Percentiles rank a stretch among this genome's conserved stretches.
These are phyloP conservation scores for Lactarius pseudohatsudake DNA, from an alignment of 768 basidiomycete species.

Conservation along the genomic window DNA sequence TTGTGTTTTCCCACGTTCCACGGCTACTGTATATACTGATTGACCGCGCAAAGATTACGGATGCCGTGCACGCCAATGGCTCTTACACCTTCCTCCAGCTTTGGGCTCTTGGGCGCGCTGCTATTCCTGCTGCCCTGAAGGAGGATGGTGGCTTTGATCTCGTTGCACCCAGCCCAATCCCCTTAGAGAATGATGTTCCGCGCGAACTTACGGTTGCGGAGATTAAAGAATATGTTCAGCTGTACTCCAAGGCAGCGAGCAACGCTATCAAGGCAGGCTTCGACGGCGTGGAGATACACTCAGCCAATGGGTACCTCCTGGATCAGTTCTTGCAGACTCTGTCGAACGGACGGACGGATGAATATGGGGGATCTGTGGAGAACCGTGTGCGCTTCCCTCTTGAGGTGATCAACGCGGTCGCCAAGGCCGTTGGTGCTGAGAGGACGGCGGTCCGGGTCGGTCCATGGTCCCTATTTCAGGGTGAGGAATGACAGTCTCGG, in stretches of 20 bases:
- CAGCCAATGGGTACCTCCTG: constrained; percentile 31
- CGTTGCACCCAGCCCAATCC: constrained; percentile 34
- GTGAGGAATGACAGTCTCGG: constrained; percentile 12
- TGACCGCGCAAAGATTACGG: constrained; percentile 46
- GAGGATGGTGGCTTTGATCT: constrained; percentile 37
- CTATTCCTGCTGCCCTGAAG: constrained; percentile 37
- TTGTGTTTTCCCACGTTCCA: background rate
- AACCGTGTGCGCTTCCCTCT: constrained; percentile 44
- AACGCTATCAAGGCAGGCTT: constrained; percentile 43
- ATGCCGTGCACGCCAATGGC: constrained; percentile 55
- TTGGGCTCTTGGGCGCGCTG: constrained; percentile 54
- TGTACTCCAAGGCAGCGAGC: constrained; percentile 37
- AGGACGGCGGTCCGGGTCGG: constrained; percentile 41
- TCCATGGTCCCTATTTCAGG: constrained; percentile 37
- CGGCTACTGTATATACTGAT: background rate
- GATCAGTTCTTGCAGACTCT: constrained; percentile 41
- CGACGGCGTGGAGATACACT: constrained; percentile 44
- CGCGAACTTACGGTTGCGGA: constrained; percentile 34
- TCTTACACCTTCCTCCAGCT: constrained; percentile 56
- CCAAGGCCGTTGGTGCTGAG: constrained; percentile 40
- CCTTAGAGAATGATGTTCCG: constrained; percentile 36
- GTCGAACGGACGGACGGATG: constrained; percentile 43
- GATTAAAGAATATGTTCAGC: constrained; percentile 30
- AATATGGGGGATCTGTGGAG: constrained; percentile 47
- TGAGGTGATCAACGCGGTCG: constrained; percentile 40